Percentiles rank a stretch among this genome's conserved stretches.
Conservation (phyloP, 1,284 basidiomycete genomes). For the Ganoderma multipileum region DNA sequence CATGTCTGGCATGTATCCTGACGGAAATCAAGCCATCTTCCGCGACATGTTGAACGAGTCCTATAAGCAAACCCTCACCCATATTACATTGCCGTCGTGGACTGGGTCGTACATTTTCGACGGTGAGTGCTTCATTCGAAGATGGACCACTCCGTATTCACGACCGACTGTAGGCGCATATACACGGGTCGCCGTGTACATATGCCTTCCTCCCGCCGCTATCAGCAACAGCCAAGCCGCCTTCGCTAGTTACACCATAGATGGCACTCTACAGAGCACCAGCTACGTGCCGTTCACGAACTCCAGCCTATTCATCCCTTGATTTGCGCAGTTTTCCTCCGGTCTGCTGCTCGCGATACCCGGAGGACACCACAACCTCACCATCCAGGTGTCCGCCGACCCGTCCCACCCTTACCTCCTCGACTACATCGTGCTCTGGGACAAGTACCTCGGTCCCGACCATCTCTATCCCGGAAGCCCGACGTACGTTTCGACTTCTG, state of each 20-base stretch:
- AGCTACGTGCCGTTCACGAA: neutral
- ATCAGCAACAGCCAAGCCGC: neutral
- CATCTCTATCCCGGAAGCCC: neutral
- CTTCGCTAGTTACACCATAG: neutral
- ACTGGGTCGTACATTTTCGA: neutral
- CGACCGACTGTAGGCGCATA: neutral
- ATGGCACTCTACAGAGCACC: neutral
- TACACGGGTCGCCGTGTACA: constrained; percentile 3
- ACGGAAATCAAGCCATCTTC: neutral
- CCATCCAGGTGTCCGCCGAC: neutral
- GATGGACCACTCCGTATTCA: too few relatives aligned
- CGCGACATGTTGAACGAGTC: neutral
- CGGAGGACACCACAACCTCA: neutral
- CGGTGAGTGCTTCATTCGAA: neutral
- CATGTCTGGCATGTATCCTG: neutral
- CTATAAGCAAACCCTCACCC: neutral
- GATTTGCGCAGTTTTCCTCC: neutral
- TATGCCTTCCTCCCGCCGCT: neutral
- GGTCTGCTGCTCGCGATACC: neutral
- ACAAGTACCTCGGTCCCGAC: neutral
- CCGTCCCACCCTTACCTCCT: neutral
- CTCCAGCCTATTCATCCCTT: neutral
- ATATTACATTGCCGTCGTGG: neutral
- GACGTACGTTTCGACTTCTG: neutral
- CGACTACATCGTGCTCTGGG: constrained; percentile 1